A percentile compares a stretch with the other conserved stretches of the same genome.
These are phyloP conservation scores for Trichoderma koningii DNA, from an alignment of 2,329 filamentous ascomycete species.

Conservation along the genomic window DNA sequence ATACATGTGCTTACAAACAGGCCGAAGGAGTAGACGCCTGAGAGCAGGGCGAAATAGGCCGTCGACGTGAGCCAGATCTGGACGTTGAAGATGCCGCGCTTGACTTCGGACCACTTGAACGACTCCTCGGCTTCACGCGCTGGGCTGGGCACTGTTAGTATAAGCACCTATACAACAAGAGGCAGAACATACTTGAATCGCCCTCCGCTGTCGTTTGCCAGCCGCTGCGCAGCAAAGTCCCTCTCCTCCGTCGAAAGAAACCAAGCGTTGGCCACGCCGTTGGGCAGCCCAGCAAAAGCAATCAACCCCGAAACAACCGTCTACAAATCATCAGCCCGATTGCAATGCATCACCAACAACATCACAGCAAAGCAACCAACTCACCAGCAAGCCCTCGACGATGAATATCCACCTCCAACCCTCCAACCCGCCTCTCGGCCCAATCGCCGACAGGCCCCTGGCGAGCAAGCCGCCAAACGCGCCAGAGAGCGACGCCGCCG, in stretches of 20 bases:
- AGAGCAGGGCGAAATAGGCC: constrained; percentile 62
- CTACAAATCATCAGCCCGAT: constrained; percentile 35
- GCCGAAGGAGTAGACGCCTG: constrained; percentile 63
- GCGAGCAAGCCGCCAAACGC: constrained; percentile 63
- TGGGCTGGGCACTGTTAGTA: constrained; percentile 22
- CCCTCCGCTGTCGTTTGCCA: constrained; percentile 44
- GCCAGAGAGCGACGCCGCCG: constrained; percentile 64
- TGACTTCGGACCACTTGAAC: constrained; percentile 64
- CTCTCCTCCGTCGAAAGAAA: constrained; percentile 58
- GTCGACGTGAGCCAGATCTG: constrained; percentile 65
- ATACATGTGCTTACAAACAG: constrained; percentile 55
- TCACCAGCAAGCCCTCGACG: constrained; percentile 55
- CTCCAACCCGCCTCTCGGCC: constrained; percentile 52
- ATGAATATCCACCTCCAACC: constrained; percentile 66
- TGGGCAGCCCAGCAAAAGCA: constrained; percentile 58
- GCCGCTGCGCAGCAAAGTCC: constrained; percentile 49
- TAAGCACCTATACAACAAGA: background rate
- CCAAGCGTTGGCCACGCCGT: constrained; percentile 53
- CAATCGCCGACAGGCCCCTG: constrained; percentile 62
- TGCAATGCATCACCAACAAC: no score
- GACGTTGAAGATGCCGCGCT: constrained; percentile 59
- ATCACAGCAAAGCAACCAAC: background rate
- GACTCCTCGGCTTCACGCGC: constrained; percentile 45
- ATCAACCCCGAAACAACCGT: constrained; percentile 56
- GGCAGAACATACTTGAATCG: constrained; percentile 36